Base-by-base conservation (phyloP, 208 protist species). In the Acanthamoeba sp. region DNA sequence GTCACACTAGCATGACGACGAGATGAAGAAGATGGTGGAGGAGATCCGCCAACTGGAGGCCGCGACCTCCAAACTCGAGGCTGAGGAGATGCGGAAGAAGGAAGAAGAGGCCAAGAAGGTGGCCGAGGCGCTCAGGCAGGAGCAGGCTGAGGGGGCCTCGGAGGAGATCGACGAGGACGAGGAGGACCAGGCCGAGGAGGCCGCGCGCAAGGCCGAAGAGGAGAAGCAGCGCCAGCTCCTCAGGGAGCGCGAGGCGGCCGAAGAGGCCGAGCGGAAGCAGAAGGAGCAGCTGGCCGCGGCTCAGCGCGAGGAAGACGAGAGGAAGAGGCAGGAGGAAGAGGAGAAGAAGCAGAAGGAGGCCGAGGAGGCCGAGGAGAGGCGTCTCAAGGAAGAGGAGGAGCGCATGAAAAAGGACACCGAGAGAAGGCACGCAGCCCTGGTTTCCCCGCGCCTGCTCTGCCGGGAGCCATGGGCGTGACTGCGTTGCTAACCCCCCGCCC, bases 1-100 rank as follows among this genome's bases (percentile, higher is more conserved):
- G n/a, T n/a, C n/a, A n/a, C n/a, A n/a, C n/a, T 29, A 91, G 85
- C 22, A 91, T 24, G 85, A 91, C 71, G 55, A n/a, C 22, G 85
- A 91, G 38, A 73, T 73, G 59, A 27, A 12, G 36, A n/a, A 91
- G 57, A 91, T 91, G 57, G 85, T 91, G 32, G 85, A 91, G 85
- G 85, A 91, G 42, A 91, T 91, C 22, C 32, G 85, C 18, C 34
- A 34, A 7, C 16, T 91, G 16, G 85, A 91, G 59, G 52, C 16
- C 14, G 55, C 24, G 55, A 91, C 85, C n/a, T 29, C 16, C 14
- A 45, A 73, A 27, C 36, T 73, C 20, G 85, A 91, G 85, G 85
- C 34, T 2, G 85, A 91, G 36, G 57, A 91, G 57, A 1, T 20
- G 27, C 16, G 36, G 6, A 64, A 73, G 57, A 91, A 91, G n/a